A percentile compares a stretch with the other conserved stretches of the same genome.
phyloP scores from a whole-genome alignment of 176 grass and related monocot genomes.

The Rhipidocladum racemiflorum region DNA sequence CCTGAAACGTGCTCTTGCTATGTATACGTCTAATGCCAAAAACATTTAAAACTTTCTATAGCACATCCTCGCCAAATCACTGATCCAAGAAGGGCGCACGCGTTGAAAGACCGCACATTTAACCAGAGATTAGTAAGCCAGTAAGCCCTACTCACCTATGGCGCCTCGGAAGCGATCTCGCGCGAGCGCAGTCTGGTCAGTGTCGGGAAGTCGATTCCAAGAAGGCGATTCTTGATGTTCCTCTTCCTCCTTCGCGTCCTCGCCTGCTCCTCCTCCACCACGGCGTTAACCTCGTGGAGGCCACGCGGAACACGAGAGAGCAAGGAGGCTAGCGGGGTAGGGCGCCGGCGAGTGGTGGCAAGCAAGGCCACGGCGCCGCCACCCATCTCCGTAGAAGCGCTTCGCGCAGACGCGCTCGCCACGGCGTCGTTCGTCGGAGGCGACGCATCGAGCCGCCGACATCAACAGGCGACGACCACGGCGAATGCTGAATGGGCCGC shows the following conservation, averaged over 20 bases:
- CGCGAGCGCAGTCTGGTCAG: neutral
- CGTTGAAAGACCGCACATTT: neutral
- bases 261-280: neutral
- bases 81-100: neutral
- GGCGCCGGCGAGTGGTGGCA: neutral
- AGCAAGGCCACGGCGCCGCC: constrained; percentile 39
- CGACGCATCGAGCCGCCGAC: no score
- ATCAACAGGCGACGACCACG: no score
- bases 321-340: neutral
- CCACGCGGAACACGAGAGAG: neutral
- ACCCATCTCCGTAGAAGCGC: constrained; percentile 33
- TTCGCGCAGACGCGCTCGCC: neutral
- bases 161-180: neutral
- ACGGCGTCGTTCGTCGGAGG: no score
- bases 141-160: constrained; percentile 22
- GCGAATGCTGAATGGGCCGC: no score
- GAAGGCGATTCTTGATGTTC: constrained; percentile 42
- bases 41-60: neutral
- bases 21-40: neutral
- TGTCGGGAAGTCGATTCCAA: constrained; percentile 75
- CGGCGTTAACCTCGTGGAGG: constrained; percentile 24
- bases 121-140: constrained; percentile 23
- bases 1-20: neutral
- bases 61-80: neutral
- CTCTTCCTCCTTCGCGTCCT: neutral